phyloP scores from a whole-genome alignment of 1,139 yeast species.

The Candida smagusa region DNA sequence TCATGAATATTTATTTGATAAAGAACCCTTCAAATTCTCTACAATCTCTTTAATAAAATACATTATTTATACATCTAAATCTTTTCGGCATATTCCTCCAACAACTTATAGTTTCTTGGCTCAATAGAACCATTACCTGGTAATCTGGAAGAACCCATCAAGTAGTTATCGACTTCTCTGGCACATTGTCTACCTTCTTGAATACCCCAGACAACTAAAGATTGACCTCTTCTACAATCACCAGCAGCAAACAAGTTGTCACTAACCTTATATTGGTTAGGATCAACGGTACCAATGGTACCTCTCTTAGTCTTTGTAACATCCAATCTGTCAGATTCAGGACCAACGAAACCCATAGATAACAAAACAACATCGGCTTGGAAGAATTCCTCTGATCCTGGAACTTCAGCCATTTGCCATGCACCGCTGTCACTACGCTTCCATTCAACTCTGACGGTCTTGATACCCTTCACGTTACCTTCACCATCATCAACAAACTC shows the following conservation, averaged over 20 bases:
- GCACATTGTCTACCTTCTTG: slow-evolving; percentile 99
- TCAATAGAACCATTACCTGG: slow-evolving; percentile 95
- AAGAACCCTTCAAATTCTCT: too few species aligned
- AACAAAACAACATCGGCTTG: slow-evolving; percentile 91
- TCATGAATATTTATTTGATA: too few species aligned
- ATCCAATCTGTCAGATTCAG: slow-evolving; percentile 78
- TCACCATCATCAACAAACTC: slow-evolving; percentile 93
- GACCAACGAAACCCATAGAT: slow-evolving; percentile 98
- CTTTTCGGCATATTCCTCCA: slow-evolving; percentile 71
- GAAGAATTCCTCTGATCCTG: slow-evolving; percentile 90
- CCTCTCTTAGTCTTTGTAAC: slow-evolving; percentile 83
- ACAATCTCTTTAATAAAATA: not conserved
- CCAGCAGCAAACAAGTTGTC: slow-evolving; percentile 89
- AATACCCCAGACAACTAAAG: slow-evolving; percentile 98
- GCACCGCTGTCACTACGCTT: slow-evolving; percentile 92
- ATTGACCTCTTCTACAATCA: slow-evolving; percentile 98
- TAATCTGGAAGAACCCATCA: slow-evolving; percentile 76
- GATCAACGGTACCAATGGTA: slow-evolving; percentile 67
- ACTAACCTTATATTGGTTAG: slow-evolving; percentile 69
- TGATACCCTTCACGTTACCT: slow-evolving; percentile 90
- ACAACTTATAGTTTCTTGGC: slow-evolving; percentile 70
- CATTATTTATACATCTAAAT: slow-evolving; percentile 22
- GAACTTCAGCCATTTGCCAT: slow-evolving; percentile 98
- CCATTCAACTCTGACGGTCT: slow-evolving; percentile 98
- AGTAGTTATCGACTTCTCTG: slow-evolving; percentile 77